Evolutionary conservation across 2,329 filamentous ascomycete genomes (phyloP).

Genomic region (Fusarium decemcellulare): DNA sequence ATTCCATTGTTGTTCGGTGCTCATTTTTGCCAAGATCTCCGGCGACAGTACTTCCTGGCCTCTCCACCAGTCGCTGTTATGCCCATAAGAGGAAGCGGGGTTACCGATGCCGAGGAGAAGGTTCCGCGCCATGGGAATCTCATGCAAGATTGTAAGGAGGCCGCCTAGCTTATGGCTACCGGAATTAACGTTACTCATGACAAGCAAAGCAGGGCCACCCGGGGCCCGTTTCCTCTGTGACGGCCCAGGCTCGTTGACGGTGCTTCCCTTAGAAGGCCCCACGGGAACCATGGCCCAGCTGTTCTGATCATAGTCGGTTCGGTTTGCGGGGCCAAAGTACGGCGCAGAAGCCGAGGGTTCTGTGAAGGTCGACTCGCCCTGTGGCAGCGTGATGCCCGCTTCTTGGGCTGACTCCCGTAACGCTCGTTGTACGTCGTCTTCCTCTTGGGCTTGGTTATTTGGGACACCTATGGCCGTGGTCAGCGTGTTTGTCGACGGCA

Average conservation of each 20-base stretch:
- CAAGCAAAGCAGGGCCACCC: conserved; percentile 66
- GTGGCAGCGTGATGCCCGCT: conserved; percentile 59
- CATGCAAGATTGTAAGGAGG: conserved; percentile 71
- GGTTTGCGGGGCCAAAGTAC: conserved; percentile 72
- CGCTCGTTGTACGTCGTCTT: conserved; percentile 70
- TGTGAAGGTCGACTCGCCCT: conserved; percentile 67
- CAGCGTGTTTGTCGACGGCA: conserved; percentile 40
- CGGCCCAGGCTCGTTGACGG: conserved; percentile 48
- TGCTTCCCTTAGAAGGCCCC: conserved; percentile 44
- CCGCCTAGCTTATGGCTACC: conserved; percentile 63
- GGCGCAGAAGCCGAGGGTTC: conserved; percentile 56
- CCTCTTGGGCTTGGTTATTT: conserved; percentile 60
- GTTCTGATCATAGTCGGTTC: conserved; percentile 66
- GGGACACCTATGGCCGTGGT: conserved; percentile 53
- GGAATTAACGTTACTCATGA: conserved; percentile 51
- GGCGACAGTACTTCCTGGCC: conserved; percentile 65
- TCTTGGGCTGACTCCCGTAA: conserved; percentile 69
- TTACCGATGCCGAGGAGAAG: conserved; percentile 62
- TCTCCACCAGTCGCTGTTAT: conserved; percentile 73
- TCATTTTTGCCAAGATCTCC: conserved; percentile 53
- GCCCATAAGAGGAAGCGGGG: conserved; percentile 65
- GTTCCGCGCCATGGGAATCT: conserved; percentile 72
- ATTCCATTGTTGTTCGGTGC: conserved; percentile 49
- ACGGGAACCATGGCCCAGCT: conserved; percentile 73
- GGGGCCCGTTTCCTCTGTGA: conserved; percentile 59